Evolutionary conservation across 805 yeast species (phyloP), one percentile per base, ranked within the genome.

Genomic region (Saccharomycopsis sp.): DNA sequence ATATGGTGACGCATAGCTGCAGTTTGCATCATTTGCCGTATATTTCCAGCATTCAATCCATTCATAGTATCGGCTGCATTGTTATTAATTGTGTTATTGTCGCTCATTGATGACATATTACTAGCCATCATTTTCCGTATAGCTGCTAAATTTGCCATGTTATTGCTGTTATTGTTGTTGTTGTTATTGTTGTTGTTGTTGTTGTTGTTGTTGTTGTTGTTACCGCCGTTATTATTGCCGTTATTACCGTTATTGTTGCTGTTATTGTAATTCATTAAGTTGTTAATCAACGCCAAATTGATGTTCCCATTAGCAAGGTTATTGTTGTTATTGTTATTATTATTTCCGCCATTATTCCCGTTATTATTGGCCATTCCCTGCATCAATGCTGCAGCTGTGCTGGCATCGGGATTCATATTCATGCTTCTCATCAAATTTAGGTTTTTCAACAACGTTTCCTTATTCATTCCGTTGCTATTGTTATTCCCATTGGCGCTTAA

Each of bases 401-500:
- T 17, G 22, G 49, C 49, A 17, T 44, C 49, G 8, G 14, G 14
- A 9, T 35, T 35, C 19, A 44, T 44, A 17, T 44, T 44, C 49
- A 44, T 44, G 22, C 22, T 44, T 8, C 49, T 8, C 49, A 44
- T 44, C 49, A 44, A 17, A 7, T 44, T 19, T 12, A 44, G 12
- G 49, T 44, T 44, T 12, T 44, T 44, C 49, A 44, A 44, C 22
- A 44, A 44, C 22, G 49, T 19, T 17, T 44, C 49, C 49, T 44
- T 44, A n/a, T n/a, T n/a, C n/a, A n/a, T n/a, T n/a, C 14, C 14
- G 41, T 35, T 35, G 14, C 14, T 35, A 14, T 35, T 35, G 14
- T 35, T 35, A 35, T 35, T 35, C 8, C 41, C 41, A 35, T 35
- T 35, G 14, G 41, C 41, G 41, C 8, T 35, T 35, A 35, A 35